Conservation (phyloP, 179 eudicot genomes). For the Patellifolia procumbens region DNA sequence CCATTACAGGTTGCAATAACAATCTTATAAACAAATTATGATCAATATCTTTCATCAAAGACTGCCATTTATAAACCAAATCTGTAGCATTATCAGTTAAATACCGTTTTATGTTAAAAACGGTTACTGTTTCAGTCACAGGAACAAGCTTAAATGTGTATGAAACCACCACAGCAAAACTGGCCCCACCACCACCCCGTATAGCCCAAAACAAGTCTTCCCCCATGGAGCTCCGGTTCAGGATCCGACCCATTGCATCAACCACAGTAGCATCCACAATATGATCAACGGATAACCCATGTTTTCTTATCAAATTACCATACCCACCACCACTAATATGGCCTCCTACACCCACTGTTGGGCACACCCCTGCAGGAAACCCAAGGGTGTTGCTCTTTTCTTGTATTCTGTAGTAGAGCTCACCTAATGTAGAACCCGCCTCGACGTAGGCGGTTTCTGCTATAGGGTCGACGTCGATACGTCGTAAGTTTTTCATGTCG, state of each 20-base stretch:
- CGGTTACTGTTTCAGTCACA: slow-evolving; percentile 32
- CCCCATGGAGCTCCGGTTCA: slow-evolving; percentile 28
- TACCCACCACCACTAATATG: slow-evolving; percentile 56
- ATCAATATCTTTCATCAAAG: slow-evolving; percentile 29
- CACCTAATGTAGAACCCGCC: slow-evolving; percentile 37
- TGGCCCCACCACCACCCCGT: slow-evolving; percentile 38
- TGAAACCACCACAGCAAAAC: slow-evolving; percentile 30
- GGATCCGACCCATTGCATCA: slow-evolving; percentile 35
- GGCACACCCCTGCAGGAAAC: slow-evolving; percentile 52
- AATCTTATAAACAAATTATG: slow-evolving; percentile 33
- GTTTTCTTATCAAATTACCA: slow-evolving; percentile 42
- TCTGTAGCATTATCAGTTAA: slow-evolving; percentile 23
- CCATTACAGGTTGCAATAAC: slow-evolving; percentile 31
- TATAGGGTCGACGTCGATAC: slow-evolving; percentile 19
- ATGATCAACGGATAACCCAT: slow-evolving; percentile 45
- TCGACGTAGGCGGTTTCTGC: slow-evolving; percentile 35
- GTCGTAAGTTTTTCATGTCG: slow-evolving; percentile 26
- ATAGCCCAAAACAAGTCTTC: slow-evolving; percentile 38
- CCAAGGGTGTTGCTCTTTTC: slow-evolving; percentile 28
- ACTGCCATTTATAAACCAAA: slow-evolving; percentile 35
- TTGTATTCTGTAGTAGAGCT: slow-evolving; percentile 35
- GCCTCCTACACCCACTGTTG: slow-evolving; percentile 55
- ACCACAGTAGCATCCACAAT: slow-evolving; percentile 40
- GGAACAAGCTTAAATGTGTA: slow-evolving; percentile 26
- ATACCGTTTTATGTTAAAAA: slow-evolving; percentile 29